These are phyloP conservation scores for Filobasidium floriforme DNA, from an alignment of 768 basidiomycete genomes.

Conservation along the genomic window DNA sequence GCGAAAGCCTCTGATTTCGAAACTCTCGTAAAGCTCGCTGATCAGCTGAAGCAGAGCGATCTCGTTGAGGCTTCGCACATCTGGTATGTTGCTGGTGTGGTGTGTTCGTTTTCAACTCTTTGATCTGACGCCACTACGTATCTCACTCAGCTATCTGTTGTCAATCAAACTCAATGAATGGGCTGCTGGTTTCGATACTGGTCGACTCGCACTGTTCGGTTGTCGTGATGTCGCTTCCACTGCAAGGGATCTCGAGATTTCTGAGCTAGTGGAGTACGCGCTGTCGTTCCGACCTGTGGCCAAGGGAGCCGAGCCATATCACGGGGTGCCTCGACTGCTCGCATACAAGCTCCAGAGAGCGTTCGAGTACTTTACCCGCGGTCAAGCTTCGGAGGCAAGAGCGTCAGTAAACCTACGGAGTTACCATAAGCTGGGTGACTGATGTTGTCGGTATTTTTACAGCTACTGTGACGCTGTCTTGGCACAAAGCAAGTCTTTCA, in stretches of 20 bases:
- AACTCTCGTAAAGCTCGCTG: constrained; percentile 74
- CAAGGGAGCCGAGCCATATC: constrained; percentile 81
- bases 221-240: constrained; percentile 7
- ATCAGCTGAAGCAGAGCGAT: constrained; percentile 63
- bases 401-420: constrained; percentile 49
- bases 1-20: constrained; percentile 58
- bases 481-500: constrained; percentile 52
- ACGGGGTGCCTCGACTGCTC: constrained; percentile 76
- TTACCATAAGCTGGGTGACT: background rate
- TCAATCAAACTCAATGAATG: constrained; percentile 71
- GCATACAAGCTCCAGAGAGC: constrained; percentile 79
- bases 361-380: constrained; percentile 65
- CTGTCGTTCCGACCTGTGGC: constrained; percentile 60
- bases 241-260: constrained; percentile 62
- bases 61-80: constrained; percentile 80
- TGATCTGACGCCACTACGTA: constrained; percentile 6
- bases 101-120: background rate
- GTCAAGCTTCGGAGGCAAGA: constrained; percentile 66
- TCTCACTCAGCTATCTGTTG: constrained; percentile 63
- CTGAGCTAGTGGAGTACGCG: constrained; percentile 88
- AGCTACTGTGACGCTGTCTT: constrained; percentile 90
- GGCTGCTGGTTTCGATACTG: constrained; percentile 2
- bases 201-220: constrained; percentile 41
- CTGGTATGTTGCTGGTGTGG: constrained; percentile 57
- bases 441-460: constrained; percentile 14